These are phyloP conservation scores for Trametes pubescens DNA, from an alignment of 1,284 basidiomycete species.

Conservation along the genomic window DNA sequence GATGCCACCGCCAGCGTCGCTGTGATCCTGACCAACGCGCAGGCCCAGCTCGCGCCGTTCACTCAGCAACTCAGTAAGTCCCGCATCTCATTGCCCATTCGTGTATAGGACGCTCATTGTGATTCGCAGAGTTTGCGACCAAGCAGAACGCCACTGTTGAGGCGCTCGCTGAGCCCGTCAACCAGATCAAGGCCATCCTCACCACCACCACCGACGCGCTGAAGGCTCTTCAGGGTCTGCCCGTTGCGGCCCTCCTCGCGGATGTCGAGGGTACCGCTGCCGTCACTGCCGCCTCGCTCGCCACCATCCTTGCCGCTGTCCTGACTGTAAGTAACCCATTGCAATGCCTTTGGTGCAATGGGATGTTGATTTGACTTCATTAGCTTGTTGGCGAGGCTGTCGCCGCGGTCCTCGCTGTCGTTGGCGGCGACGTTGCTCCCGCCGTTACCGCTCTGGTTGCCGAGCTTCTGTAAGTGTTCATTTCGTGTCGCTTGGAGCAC, in stretches of 20 bases:
- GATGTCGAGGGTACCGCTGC: constrained; percentile 39
- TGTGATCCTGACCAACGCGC: constrained; percentile 37
- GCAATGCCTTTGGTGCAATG: background rate
- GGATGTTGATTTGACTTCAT: constrained; percentile 27
- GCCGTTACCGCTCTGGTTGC: constrained; percentile 40
- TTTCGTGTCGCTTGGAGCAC: background rate
- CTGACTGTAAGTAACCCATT: constrained; percentile 31
- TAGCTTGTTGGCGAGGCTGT: constrained; percentile 45
- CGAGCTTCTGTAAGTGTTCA: constrained; percentile 42
- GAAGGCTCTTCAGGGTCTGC: constrained; percentile 45
- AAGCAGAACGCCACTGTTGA: constrained; percentile 43
- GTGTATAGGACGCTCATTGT: constrained; percentile 10
- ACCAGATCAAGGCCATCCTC: constrained; percentile 44
- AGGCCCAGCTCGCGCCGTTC: constrained; percentile 37
- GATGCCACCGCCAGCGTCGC: constrained; percentile 31
- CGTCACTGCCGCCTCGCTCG: constrained; percentile 37
- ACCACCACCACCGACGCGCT: constrained; percentile 42
- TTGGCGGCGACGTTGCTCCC: constrained; percentile 35
- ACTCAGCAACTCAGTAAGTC: constrained; percentile 44
- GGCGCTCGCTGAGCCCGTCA: constrained; percentile 39
- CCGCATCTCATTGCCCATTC: constrained; percentile 6
- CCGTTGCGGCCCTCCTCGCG: constrained; percentile 43
- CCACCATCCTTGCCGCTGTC: constrained; percentile 42
- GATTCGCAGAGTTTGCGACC: constrained; percentile 41
- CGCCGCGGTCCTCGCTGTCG: constrained; percentile 46